phyloP scores from a whole-genome alignment of 345 rosid species.

The Corymbia maculata region DNA sequence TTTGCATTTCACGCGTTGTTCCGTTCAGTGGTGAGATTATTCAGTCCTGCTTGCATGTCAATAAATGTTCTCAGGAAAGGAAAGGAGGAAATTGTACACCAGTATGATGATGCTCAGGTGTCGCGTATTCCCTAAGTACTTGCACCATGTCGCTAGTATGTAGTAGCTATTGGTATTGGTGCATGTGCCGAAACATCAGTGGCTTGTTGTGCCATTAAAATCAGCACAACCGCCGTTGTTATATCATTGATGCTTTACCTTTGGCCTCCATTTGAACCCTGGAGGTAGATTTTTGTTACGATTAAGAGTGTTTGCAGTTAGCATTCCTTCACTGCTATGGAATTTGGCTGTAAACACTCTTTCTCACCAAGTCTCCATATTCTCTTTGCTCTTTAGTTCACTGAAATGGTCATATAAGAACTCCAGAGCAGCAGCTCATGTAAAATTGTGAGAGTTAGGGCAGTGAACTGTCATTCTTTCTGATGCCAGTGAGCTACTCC shows the following conservation, averaged over 20 bases:
- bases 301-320: background rate
- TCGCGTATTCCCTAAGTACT: background rate
- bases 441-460: background rate
- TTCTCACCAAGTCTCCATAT: background rate
- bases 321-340: background rate
- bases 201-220: background rate
- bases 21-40: background rate
- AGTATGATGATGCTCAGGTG: background rate
- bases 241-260: background rate
- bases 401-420: background rate
- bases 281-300: background rate
- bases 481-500: background rate
- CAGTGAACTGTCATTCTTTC: background rate
- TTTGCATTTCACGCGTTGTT: background rate
- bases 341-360: background rate
- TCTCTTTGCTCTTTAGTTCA: background rate
- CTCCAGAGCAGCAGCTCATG: background rate
- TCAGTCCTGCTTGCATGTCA: background rate
- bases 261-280: background rate
- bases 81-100: background rate
- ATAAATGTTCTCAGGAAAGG: background rate
- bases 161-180: background rate
- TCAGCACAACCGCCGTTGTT: background rate
- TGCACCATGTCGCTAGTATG: background rate
- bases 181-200: background rate